Base-by-base conservation (phyloP, 345 rosid species). In the Euclidium syriacum region DNA sequence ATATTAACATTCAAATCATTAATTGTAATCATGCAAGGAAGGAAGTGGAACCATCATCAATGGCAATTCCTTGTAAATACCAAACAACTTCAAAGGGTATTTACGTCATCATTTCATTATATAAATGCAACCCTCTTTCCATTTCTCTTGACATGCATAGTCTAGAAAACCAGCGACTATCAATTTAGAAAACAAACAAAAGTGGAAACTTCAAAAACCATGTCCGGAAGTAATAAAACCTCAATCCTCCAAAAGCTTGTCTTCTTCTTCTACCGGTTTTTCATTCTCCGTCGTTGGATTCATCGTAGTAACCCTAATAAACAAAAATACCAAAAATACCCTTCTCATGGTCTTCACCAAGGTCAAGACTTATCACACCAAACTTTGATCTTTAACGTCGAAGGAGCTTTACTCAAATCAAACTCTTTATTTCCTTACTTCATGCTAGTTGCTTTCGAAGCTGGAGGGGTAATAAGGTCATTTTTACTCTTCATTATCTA, bases 381-480 rank as follows among this genome's bases (percentile, higher is more conserved):
- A 50, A 76, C 83, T 2, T 26, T 82, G 73, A 27, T 82, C 51
- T 80, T 82, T 39, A 70, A 87, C 60, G 36, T 79, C 2, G 90
- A 84, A 71, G 79, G 78, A 23, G 72, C 81, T 10, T 42, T 83
- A 9, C 56, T 78, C 51, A 85, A 67, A 56, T 79, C 88, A 39
- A 29, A 72, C 27, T 78, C 81, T 3, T 24, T 55, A 11, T 87
- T 87, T 24, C 81, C 95, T 29, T 83, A 79, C 75, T 81, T 85
- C 84, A 79, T 85, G 83, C 71, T 79, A 12, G 91, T 87, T 10
- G 83, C 88, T 17, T 85, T 83, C 23, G 88, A 87, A 77, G 84
- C 79, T 0, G 86, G 86, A 24, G 81, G 85, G 43, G 52, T 72
- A 0, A n/a, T 81, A 10, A 76, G 91, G 50, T 82, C 87, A 17